Evolutionary conservation across 306 rosid genomes (phyloP), one percentile per base, ranked within the genome.

Genomic region (Vigna nakashimae): DNA sequence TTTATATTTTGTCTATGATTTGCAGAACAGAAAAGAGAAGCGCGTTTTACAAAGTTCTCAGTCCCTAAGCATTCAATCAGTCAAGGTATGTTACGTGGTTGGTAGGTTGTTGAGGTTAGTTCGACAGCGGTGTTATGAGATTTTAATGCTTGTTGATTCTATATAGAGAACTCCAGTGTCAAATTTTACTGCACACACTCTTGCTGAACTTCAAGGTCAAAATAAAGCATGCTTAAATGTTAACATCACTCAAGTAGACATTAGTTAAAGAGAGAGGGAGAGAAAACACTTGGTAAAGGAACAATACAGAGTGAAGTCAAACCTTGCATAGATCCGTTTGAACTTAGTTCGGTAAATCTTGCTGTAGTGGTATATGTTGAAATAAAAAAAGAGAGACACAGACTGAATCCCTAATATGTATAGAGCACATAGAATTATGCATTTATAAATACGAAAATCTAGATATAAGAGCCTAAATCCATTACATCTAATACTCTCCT

Each of bases 11-110:
- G 40, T 75, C 71, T 69, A 22, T 69, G 77, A 67, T 74, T 72
- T 83, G 89, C 97, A 93, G 96, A 86, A 88, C 76, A 86, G 87
- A 75, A 88, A 83, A 79, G 91, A 86, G 82, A 90, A 81, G 72
- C 89, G 89, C 50, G 66, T 81, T 82, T 77, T 90, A 79, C 80
- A 76, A 85, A 79, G 78, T 55, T 91, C 90, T 60, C 94, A 85
- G 59, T 81, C 91, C 57, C 86, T 88, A 79, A 79, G 86, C 81
- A 83, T 86, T 50, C 87, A 86, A 62, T 63, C 86, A 59, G 84
- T 87, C 81, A 82, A 69, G 91, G 97, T 88, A 85, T 49, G 3
- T 74, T 70, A 55, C 40, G 26, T 67, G 65, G 36, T 64, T 73
- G 65, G 36, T 64, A 66, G 52, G 71, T 67, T 58, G 42, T 40